These are phyloP conservation scores for Zea luxurians DNA, from an alignment of 176 grass and related monocot species.

Conservation along the genomic window DNA sequence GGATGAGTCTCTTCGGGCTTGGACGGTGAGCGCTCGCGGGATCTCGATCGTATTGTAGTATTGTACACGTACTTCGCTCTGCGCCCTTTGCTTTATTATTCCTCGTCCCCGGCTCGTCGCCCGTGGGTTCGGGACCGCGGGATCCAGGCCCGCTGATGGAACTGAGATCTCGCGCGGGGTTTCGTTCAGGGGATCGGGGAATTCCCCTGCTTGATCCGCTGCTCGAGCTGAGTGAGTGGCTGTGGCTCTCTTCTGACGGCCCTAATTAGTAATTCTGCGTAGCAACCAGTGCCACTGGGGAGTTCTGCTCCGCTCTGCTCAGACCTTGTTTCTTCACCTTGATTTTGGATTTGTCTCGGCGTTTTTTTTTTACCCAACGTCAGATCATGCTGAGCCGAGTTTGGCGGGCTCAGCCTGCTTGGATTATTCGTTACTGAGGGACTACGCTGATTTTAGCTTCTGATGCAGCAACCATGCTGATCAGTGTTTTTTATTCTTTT, in stretches of 20 bases:
- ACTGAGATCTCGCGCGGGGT: not conserved
- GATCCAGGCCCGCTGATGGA: slow-evolving; percentile 1
- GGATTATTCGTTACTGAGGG: too few species aligned
- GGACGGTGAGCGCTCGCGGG: slow-evolving; percentile 57
- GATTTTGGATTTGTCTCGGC: not conserved
- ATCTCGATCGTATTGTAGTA: not conserved
- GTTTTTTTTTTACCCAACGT: too few species aligned
- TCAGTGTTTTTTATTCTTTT: not conserved
- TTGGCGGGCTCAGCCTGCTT: not conserved
- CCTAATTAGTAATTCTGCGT: not conserved
- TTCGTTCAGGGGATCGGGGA: not conserved
- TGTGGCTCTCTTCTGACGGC: too few species aligned
- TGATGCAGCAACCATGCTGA: not conserved
- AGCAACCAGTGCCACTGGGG: not conserved
- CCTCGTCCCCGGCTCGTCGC: not conserved
- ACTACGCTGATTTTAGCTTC: not conserved
- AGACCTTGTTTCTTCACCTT: too few species aligned
- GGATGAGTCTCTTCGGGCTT: slow-evolving; percentile 96
- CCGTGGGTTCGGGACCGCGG: not conserved
- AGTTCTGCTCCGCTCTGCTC: not conserved
- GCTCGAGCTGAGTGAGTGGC: not conserved
- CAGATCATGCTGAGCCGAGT: too few species aligned
- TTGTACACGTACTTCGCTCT: not conserved
- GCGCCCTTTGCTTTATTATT: too few species aligned
- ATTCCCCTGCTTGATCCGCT: not conserved